Evolutionary conservation across 2,329 filamentous ascomycete genomes (phyloP), one percentile per base, ranked within the genome.

Genomic region (Botrytis hyacinthi): DNA sequence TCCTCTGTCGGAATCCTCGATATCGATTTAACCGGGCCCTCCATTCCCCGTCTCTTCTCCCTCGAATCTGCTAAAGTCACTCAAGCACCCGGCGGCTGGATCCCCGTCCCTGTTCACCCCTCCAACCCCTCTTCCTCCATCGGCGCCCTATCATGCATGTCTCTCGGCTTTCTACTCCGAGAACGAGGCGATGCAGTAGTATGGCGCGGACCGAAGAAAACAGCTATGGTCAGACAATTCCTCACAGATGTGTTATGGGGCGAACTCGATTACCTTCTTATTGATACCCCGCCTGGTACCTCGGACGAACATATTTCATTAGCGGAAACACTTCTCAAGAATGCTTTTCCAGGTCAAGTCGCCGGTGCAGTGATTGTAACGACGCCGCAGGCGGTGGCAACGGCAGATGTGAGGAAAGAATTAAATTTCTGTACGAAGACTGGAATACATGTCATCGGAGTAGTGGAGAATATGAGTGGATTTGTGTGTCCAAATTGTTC

Each of bases 201-300:
- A 57, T 99, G 96, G 96, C 90, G 96, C 71, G 96, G 96, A 0
- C 96, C 96, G 3, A 99, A 99, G 84, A 99, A 99, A 85, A 99
- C 96, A 7, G 96, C 96, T 69, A 99, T 99, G 96, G 94, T 99
- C 74, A 90, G 95, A 59, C 96, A 99, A 82, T 99, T 99, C 81
- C 86, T 99, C 42, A 92, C 93, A 1, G 95, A 98, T 80, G 95
- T 98, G 7, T 87, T 93, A 44, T 98, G 96, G 96, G 88, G 89
- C 71, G 88, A 91, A 37, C 89, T 93, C n/a, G 95, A 98, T 81
- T 98, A 93, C 80, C 87, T 99, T 0, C 88, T 99, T 74, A 93
- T 99, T 80, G 96, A 99, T 82, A 99, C 96, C 4, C 96, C 96
- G 20, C 96, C 96, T 0, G 96, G 96, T 4, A 99, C 96, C 3